Conservation (phyloP, 1,139 yeast genomes). For the Meyerozyma elateridarum region DNA sequence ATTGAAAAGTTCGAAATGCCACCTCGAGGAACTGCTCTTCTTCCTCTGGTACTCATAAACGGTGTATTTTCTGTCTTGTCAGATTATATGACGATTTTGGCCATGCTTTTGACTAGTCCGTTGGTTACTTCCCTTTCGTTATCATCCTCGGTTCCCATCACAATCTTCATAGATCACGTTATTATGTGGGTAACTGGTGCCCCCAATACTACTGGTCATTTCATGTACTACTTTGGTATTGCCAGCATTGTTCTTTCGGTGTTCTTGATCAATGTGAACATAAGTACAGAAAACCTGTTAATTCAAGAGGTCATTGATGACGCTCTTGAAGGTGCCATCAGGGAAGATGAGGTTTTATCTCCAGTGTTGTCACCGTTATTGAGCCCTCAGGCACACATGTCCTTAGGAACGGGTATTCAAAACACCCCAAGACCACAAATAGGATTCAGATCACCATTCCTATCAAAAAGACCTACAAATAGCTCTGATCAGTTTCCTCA, state of each 20-base stretch:
- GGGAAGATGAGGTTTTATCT: slow-evolving; percentile 40
- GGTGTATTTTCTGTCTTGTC: slow-evolving; percentile 46
- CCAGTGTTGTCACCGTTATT: slow-evolving; percentile 44
- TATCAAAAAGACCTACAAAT: slow-evolving; percentile 11
- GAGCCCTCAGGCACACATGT: slow-evolving; percentile 8
- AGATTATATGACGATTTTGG: slow-evolving; percentile 46
- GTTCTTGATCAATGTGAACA: slow-evolving; percentile 39
- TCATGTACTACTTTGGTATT: slow-evolving; percentile 42
- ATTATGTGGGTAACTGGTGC: slow-evolving; percentile 21
- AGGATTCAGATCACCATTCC: slow-evolving; percentile 7
- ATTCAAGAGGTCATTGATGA: slow-evolving; percentile 47
- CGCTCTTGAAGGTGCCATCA: slow-evolving; percentile 45
- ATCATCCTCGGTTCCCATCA: slow-evolving; percentile 50
- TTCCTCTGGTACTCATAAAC: slow-evolving; percentile 33
- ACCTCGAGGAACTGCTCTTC: slow-evolving; percentile 29
- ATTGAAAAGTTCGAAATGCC: slow-evolving; percentile 42
- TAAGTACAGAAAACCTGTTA: slow-evolving; percentile 40
- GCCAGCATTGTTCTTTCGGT: slow-evolving; percentile 43
- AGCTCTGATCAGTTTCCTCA: slow-evolving; percentile 6
- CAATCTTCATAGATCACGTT: slow-evolving; percentile 43
- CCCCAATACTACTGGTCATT: slow-evolving; percentile 17
- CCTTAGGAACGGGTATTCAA: slow-evolving; percentile 12
- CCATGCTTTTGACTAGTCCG: slow-evolving; percentile 52
- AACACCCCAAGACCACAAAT: slow-evolving; percentile 5
- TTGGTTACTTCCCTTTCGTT: slow-evolving; percentile 48